Percentiles rank a stretch among this genome's conserved stretches.
These are phyloP conservation scores for Candida saitoana DNA, from an alignment of 805 yeast species.

Conservation along the genomic window DNA sequence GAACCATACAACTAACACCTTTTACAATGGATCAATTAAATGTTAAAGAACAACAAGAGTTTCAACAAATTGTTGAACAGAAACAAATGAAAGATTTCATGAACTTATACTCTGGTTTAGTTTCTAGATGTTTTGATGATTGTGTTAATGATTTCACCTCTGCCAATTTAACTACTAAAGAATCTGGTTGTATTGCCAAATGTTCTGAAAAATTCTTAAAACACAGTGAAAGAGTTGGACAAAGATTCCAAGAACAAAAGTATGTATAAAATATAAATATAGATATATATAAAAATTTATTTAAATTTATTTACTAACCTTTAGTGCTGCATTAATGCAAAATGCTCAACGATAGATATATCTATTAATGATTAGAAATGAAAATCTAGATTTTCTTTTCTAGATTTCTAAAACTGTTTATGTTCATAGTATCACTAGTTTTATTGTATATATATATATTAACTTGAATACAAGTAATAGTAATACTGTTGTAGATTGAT, in stretches of 20 bases:
- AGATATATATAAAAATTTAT: no score
- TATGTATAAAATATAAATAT: no score
- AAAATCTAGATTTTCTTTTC: no score
- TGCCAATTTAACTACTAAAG: conserved; percentile 77
- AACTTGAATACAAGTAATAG: conserved; percentile 1
- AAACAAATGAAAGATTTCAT: conserved; percentile 99
- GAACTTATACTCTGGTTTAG: conserved; percentile 91
- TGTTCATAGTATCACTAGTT: neutral
- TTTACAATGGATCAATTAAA: conserved; percentile 85
- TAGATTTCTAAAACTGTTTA: no score
- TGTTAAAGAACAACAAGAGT: conserved; percentile 93
- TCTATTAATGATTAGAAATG: no score
- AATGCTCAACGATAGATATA: conserved; percentile 25
- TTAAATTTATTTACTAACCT: conserved; percentile 31
- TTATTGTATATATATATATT: neutral
- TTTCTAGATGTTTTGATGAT: conserved; percentile 94
- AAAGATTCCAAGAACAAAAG: conserved; percentile 98
- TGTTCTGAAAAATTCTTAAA: conserved; percentile 97
- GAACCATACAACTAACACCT: neutral
- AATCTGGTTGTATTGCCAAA: conserved; percentile 77
- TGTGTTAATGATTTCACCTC: conserved; percentile 99
- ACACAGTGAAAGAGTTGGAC: conserved; percentile 97
- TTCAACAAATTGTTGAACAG: conserved; percentile 91
- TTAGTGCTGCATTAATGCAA: conserved; percentile 64
- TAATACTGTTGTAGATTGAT: no score